Evolutionary conservation across 257 asterid species (phyloP), one percentile per base, ranked within the genome.

Genomic region (Nemophila menziesii): DNA sequence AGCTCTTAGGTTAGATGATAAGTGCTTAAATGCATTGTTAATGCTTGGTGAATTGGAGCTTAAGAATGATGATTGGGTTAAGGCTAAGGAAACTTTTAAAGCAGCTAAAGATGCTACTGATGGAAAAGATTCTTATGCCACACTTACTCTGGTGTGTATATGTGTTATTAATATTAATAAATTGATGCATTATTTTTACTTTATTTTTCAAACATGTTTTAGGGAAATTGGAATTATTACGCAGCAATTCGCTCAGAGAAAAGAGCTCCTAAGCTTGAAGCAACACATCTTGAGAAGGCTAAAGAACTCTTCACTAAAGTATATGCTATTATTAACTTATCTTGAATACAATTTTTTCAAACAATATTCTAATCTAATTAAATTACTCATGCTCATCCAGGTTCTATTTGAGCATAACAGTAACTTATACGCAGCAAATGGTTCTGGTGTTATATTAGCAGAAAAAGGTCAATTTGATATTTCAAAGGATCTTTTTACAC

Each of bases 31-130:
- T 81, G 99, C 93, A 51, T 71, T 90, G 56, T 56, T 90, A 49
- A 90, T 90, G 94, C 94, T 79, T 60, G 99, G 99, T 42, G 96
- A 90, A 57, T 67, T 90, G 73, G 99, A 90, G 73, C 96, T 90
- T 53, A 90, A 90, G 75, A 90, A 90, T 69, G 96, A 90, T 53
- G 99, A 90, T 68, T 90, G 98, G 98, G 96, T 90, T 62, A 90
- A 84, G 74, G 99, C 96, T 20, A 90, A 90, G 68, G 96, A 86
- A 69, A 90, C 99, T 44, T 81, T 90, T 61, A 79, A 94, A 34
- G 55, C 60, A 15, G 94, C 96, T 9, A 86, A 81, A 67, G 94
- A 90, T 44, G 75, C 70, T 42, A 65, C 78, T 41, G 75, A 62
- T 68, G 79, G 82, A 58, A 82, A 75, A 62, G 99, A 85, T 57